Percentiles rank a stretch among this genome's conserved stretches.
phyloP scores from a whole-genome alignment of 306 rosid genomes.

The Astragalus membranaceus region DNA sequence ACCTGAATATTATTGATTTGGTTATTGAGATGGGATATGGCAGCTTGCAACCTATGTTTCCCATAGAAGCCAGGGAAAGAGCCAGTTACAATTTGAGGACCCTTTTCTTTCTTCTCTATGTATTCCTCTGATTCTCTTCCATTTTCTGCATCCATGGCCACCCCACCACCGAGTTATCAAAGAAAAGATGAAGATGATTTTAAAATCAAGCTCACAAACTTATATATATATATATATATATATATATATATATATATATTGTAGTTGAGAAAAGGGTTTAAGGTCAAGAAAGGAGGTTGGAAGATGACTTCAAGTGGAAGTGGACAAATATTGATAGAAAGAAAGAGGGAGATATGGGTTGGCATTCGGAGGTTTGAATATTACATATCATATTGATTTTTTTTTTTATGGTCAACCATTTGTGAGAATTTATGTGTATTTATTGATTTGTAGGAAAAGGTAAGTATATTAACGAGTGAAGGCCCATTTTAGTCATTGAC shows the following conservation, averaged over 20 bases:
- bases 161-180: not conserved
- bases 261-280: not conserved
- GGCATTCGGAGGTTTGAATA: not conserved
- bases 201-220: not conserved
- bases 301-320: conserved; percentile 20
- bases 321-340: conserved; percentile 23
- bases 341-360: not conserved
- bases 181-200: not conserved
- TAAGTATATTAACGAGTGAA: no score
- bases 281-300: conserved; percentile 34
- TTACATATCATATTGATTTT: not conserved
- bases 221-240: not conserved
- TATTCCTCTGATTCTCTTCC: conserved; percentile 13
- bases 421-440: no score
- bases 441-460: no score
- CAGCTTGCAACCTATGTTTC: conserved; percentile 71
- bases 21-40: conserved; percentile 55
- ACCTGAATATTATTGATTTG: conserved; percentile 67
- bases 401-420: no score
- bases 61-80: conserved; percentile 49
- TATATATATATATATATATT: no score
- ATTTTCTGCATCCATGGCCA: conserved; percentile 31
- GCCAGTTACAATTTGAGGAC: conserved; percentile 14
- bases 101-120: conserved; percentile 3
- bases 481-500: no score